A percentile compares a stretch with the other conserved stretches of the same genome.
These are phyloP conservation scores for Scutellaria baicalensis DNA, from an alignment of 257 asterid genomes.

Conservation along the genomic window DNA sequence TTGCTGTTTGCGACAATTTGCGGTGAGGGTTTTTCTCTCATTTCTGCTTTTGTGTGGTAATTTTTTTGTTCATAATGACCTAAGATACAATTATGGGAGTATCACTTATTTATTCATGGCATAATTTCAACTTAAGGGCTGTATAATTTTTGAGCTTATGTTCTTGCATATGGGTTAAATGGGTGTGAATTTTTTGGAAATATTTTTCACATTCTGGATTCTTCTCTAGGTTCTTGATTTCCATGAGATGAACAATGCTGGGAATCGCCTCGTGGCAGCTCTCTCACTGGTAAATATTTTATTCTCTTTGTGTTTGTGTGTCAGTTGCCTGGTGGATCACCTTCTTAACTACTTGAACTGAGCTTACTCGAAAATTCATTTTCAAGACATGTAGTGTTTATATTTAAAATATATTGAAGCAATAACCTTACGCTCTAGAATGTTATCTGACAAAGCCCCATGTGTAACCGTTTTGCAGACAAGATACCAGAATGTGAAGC, in stretches of 20 bases:
- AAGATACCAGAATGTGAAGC: slow-evolving; percentile 79
- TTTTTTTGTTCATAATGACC: not conserved
- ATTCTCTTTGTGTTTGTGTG: not conserved
- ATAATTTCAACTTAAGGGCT: not conserved
- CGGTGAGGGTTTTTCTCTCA: not conserved
- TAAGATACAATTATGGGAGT: not conserved
- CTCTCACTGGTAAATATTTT: slow-evolving; percentile 63
- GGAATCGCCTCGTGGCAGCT: slow-evolving; percentile 79
- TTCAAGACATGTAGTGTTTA: not conserved
- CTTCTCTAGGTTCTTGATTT: slow-evolving; percentile 69
- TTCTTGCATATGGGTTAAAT: not conserved
- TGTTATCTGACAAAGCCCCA: slow-evolving; percentile 1
- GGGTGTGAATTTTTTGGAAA: not conserved
- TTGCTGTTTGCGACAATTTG: not conserved
- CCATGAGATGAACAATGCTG: slow-evolving; percentile 76
- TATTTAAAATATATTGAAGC: not conserved
- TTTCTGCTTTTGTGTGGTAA: not conserved
- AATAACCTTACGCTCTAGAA: not conserved
- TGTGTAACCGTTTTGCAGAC: slow-evolving; percentile 46
- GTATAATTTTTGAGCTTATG: slow-evolving; percentile 12
- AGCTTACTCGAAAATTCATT: not conserved
- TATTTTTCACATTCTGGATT: not conserved
- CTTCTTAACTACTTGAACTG: not conserved
- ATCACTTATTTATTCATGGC: not conserved
- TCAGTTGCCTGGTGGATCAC: not conserved